These are phyloP conservation scores for Lizonia empirigonia DNA, from an alignment of 2,329 filamentous ascomycete genomes.

Conservation along the genomic window DNA sequence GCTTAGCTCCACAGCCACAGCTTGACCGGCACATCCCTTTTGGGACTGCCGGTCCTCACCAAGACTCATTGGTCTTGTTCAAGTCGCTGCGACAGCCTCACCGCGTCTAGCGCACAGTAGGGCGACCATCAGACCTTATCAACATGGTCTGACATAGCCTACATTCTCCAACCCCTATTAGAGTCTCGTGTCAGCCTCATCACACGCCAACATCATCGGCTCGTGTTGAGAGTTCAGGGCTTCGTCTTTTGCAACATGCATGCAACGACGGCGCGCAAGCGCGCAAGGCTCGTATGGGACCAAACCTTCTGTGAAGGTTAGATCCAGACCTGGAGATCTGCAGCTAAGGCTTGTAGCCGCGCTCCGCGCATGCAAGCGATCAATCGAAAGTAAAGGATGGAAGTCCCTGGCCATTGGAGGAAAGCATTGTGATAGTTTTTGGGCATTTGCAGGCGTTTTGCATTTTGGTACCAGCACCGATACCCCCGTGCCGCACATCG, in stretches of 20 bases:
- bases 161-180: background rate
- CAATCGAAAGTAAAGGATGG: conserved; percentile 2
- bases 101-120: background rate
- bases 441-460: conserved; percentile 25
- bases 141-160: conserved; percentile 11
- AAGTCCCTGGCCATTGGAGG: conserved; percentile 21
- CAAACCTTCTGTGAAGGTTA: background rate
- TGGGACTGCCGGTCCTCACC: background rate
- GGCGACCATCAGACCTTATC: conserved; percentile 5
- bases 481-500: conserved; percentile 33
- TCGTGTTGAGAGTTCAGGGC: conserved; percentile 3
- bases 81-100: conserved; percentile 8
- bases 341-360: background rate
- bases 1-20: conserved; percentile 8
- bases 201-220: conserved; percentile 9
- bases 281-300: conserved; percentile 8
- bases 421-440: conserved; percentile 21
- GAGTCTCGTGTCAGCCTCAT: conserved; percentile 16
- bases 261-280: conserved; percentile 8
- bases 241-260: conserved; percentile 9
- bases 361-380: conserved; percentile 3
- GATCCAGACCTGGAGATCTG: conserved; percentile 14
- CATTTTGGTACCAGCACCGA: conserved; percentile 22
- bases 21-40: background rate
- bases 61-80: conserved; percentile 2